Base-by-base conservation (phyloP, 1,284 basidiomycete species). In the Pterula multifida region DNA sequence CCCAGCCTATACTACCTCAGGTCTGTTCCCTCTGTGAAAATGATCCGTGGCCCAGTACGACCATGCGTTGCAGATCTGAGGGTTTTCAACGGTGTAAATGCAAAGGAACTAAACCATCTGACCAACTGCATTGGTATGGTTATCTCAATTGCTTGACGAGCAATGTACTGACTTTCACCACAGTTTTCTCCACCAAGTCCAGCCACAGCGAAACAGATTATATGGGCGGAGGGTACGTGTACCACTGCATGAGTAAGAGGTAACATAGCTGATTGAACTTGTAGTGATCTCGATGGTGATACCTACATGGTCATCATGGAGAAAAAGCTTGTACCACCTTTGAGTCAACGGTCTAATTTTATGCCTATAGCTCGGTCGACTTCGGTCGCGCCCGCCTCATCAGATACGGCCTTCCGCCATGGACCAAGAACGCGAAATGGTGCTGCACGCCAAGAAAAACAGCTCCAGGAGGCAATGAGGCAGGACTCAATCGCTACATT, bases 271-370 rank as follows among this genome's bases (percentile, higher is more conserved):
- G n/a, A n/a, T n/a, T n/a, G n/a, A n/a, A n/a, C n/a, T 12, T 13
- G 21, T 24, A 60, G 58, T 4, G 61, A 63, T 47, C 57, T 63
- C 17, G 61, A 63, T 47, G 61, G 61, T 35, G 61, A 63, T 42
- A 25, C 23, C 21, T 63, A 54, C 50, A 60, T 60, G 22, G 53
- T 57, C 3, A 54, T 53, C 25, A 56, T 55, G 54, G 53, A 60
- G n/a, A 54, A 49, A n/a, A 47, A 47, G 45, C 45, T 28, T 26
- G 15, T 24, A 9, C 45, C 45, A 24, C 19, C 45, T 19, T 13
- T 25, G 9, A 12, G 3, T 22, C 12, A 25, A 47, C 12, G 26
- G 12, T 42, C 39, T 4, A n/a, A 42, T 4, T 6, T 42, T 22
- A 9, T 4, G 39, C 39, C 39, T 42, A 42, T n/a, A 42, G 9